Percentiles rank a stretch among this genome's conserved stretches.
phyloP scores from a whole-genome alignment of 306 rosid genomes.

The Fragaria nilgerrensis region DNA sequence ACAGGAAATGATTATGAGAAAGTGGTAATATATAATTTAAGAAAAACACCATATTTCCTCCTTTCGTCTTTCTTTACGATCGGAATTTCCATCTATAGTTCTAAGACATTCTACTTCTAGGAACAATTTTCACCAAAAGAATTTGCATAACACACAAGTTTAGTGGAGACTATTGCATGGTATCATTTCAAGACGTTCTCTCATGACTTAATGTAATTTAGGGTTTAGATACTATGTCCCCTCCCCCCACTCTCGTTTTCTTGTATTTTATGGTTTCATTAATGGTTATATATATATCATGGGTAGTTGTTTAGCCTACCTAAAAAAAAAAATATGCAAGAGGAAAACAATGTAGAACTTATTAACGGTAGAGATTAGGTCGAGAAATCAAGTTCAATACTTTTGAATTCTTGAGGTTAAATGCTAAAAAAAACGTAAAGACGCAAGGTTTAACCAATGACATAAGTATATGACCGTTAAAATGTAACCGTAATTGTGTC shows the following conservation, averaged over 20 bases:
- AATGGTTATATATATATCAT: too few relatives aligned
- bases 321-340: neutral
- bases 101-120: neutral
- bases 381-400: neutral
- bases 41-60: neutral
- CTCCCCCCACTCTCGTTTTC: too few relatives aligned
- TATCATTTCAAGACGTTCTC: too few relatives aligned
- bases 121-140: neutral
- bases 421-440: neutral
- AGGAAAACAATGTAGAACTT: neutral
- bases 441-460: neutral
- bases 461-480: neutral
- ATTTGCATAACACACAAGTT: too few relatives aligned
- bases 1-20: neutral
- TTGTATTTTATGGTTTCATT: too few relatives aligned
- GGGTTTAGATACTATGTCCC: too few relatives aligned
- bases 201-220: too few relatives aligned
- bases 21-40: too few relatives aligned
- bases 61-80: neutral
- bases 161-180: too few relatives aligned
- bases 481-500: neutral
- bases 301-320: too few relatives aligned
- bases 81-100: neutral
- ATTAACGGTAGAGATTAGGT: neutral
- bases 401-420: neutral